These are phyloP conservation scores for Clarireedia hainanense DNA, from an alignment of 2,329 filamentous ascomycete species.

Conservation along the genomic window DNA sequence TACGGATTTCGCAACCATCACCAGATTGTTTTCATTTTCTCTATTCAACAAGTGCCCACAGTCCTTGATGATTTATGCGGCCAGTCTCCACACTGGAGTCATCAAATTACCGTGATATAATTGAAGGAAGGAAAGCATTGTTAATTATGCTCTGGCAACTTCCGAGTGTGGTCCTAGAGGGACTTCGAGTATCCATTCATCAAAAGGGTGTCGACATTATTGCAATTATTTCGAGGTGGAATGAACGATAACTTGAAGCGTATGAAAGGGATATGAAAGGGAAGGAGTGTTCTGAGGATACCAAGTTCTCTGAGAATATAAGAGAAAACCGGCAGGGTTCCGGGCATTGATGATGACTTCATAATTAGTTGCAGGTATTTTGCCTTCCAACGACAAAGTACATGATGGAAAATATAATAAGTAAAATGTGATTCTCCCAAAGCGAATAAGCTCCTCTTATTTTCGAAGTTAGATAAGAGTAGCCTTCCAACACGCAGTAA, in stretches of 20 bases:
- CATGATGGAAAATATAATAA: background rate
- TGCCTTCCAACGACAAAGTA: background rate
- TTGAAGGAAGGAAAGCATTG: slow-evolving; percentile 6
- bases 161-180: slow-evolving; percentile 1
- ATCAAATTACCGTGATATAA: slow-evolving; percentile 4
- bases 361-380: slow-evolving; percentile 5
- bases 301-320: background rate
- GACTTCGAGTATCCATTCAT: background rate
- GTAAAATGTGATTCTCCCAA: too few relatives aligned
- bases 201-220: background rate
- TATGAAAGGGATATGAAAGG: background rate
- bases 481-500: too few relatives aligned
- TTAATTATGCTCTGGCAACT: background rate
- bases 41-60: background rate
- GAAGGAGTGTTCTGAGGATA: background rate
- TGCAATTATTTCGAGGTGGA: slow-evolving; percentile 4
- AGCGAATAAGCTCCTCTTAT: too few relatives aligned
- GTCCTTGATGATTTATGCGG: slow-evolving; percentile 12
- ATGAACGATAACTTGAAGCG: background rate
- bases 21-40: background rate
- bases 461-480: too few relatives aligned
- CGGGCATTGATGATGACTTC: slow-evolving; percentile 1
- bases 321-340: background rate
- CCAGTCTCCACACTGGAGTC: background rate
- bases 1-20: background rate